phyloP scores from a whole-genome alignment of 352 stramenopile species.

The Globisporangium perplexum region DNA sequence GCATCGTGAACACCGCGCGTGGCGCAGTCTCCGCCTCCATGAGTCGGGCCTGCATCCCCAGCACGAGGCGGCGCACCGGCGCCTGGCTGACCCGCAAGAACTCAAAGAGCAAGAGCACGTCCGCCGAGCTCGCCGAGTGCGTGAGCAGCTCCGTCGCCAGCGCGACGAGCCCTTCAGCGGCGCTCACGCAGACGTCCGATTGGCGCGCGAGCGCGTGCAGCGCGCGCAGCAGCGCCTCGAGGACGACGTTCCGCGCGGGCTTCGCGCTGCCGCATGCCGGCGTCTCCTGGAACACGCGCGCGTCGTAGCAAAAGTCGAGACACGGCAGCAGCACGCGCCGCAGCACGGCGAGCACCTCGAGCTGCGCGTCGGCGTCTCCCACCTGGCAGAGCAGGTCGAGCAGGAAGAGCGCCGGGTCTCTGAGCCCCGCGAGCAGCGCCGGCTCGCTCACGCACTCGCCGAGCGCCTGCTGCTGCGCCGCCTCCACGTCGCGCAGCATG shows the following conservation, averaged over 20 bases:
- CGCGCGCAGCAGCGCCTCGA: slow-evolving; percentile 43
- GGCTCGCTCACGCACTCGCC: slow-evolving; percentile 18
- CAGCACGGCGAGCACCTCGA: slow-evolving; percentile 32
- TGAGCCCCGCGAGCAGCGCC: slow-evolving; percentile 22
- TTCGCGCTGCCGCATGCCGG: background rate
- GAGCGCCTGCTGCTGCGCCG: slow-evolving; percentile 28
- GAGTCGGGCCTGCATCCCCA: slow-evolving; percentile 56
- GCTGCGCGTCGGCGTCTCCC: slow-evolving; percentile 16
- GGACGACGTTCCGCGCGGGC: slow-evolving; percentile 24
- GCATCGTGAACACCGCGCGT: slow-evolving; percentile 69
- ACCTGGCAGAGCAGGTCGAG: slow-evolving; percentile 38
- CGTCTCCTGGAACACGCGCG: slow-evolving; percentile 24
- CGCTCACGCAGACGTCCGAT: slow-evolving; percentile 20
- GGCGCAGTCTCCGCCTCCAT: slow-evolving; percentile 48
- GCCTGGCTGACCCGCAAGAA: slow-evolving; percentile 49
- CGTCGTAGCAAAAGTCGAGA: slow-evolving; percentile 31
- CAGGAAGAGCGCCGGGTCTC: slow-evolving; percentile 40
- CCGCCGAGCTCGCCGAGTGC: slow-evolving; percentile 51
- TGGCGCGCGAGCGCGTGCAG: slow-evolving; percentile 32
- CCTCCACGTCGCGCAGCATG: slow-evolving; percentile 38
- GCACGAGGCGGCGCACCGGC: slow-evolving; percentile 33
- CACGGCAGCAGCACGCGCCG: slow-evolving; percentile 33
- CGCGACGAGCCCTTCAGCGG: slow-evolving; percentile 31
- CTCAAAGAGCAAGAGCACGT: slow-evolving; percentile 69
- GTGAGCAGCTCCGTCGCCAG: slow-evolving; percentile 38